Evolutionary conservation across 768 basidiomycete genomes (phyloP).

Genomic region (Trametes coccinea): DNA sequence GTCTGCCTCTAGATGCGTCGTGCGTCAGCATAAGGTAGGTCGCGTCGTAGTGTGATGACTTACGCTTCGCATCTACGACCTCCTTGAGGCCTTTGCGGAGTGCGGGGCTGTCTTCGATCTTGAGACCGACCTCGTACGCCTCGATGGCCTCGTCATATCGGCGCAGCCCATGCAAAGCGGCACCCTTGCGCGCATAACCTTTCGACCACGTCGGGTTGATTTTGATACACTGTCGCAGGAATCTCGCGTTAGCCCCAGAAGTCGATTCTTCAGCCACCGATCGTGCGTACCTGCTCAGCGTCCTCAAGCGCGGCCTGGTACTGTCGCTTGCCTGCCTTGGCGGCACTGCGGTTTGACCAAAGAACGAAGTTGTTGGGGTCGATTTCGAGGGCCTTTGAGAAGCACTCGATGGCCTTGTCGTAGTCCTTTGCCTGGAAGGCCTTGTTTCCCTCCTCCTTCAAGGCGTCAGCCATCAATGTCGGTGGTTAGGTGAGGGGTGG

Average conservation of each 20-base stretch:
- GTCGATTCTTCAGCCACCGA: neutral
- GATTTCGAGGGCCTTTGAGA: constrained; percentile 78
- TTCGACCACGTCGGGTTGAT: constrained; percentile 85
- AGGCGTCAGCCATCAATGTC: constrained; percentile 38
- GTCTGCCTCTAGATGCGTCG: constrained; percentile 38
- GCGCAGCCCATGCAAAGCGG: constrained; percentile 83
- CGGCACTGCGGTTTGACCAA: constrained; percentile 91
- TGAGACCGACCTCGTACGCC: constrained; percentile 80
- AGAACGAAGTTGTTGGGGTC: constrained; percentile 87
- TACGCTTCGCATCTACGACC: constrained; percentile 83
- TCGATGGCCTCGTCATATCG: constrained; percentile 82
- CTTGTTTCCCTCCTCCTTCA: constrained; percentile 95
- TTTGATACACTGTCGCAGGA: constrained; percentile 62
- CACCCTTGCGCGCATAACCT: constrained; percentile 89
- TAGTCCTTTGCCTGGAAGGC: constrained; percentile 94
- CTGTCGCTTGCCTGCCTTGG: constrained; percentile 81
- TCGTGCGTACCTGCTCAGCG: constrained; percentile 80
- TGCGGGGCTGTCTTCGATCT: constrained; percentile 79
- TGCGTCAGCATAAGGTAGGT: neutral
- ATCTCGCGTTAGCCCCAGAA: neutral
- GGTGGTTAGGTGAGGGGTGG: neutral
- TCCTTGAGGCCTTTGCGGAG: constrained; percentile 87
- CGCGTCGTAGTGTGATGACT: constrained; percentile 16
- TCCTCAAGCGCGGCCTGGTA: constrained; percentile 79
- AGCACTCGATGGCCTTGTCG: constrained; percentile 82